phyloP scores from a whole-genome alignment of 163 green algal genomes.

The Scenedesmus sp. region DNA sequence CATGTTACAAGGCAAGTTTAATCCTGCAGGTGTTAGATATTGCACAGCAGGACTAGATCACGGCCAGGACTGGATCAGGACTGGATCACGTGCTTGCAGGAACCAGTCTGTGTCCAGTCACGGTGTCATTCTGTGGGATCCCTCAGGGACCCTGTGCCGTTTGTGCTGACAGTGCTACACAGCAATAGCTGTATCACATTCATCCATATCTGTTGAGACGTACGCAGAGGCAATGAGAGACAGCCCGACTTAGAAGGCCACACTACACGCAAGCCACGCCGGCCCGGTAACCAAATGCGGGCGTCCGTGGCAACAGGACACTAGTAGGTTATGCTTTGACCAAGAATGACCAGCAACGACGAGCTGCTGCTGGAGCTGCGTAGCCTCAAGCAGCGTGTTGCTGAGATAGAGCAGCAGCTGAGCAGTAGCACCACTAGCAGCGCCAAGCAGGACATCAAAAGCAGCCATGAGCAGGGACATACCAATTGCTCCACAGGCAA shows the following conservation, averaged over 20 bases:
- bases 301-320: background rate
- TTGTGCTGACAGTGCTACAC: too few relatives aligned
- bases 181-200: too few relatives aligned
- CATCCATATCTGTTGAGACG: too few relatives aligned
- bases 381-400: conserved; percentile 35
- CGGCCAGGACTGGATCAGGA: too few relatives aligned
- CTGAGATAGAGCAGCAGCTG: conserved; percentile 45
- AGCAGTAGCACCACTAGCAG: background rate
- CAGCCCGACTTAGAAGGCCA: too few relatives aligned
- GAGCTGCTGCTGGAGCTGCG: conserved; percentile 33
- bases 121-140: too few relatives aligned
- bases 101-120: too few relatives aligned
- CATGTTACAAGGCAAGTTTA: background rate
- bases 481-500: background rate
- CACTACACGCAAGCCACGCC: background rate
- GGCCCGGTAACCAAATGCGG: background rate
- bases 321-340: background rate
- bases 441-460: background rate
- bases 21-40: too few relatives aligned
- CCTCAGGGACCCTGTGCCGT: too few relatives aligned
- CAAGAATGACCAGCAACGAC: background rate
- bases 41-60: too few relatives aligned
- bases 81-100: too few relatives aligned
- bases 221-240: too few relatives aligned
- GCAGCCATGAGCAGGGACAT: background rate